Percentiles rank a stretch among this genome's conserved stretches.
These are phyloP conservation scores for Aspergillus vadensis DNA, from an alignment of 2,329 filamentous ascomycete species.

Conservation along the genomic window DNA sequence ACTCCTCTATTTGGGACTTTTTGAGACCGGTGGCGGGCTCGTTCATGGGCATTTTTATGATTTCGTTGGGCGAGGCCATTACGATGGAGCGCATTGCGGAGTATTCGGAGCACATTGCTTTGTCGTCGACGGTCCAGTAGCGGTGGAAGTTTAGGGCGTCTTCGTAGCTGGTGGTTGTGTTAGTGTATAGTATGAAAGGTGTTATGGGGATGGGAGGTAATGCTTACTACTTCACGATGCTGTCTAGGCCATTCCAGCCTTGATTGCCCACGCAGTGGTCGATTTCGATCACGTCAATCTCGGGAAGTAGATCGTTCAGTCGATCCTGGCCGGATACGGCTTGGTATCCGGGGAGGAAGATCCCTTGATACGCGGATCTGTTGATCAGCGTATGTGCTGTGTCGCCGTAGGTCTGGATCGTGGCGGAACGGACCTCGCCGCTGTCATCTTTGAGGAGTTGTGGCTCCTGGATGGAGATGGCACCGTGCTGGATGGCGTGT, in stretches of 20 bases:
- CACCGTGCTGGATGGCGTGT: conserved; percentile 59
- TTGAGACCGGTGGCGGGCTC: conserved; percentile 84
- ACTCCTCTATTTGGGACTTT: conserved; percentile 89
- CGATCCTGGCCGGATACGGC: conserved; percentile 50
- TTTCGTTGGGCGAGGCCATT: conserved; percentile 76
- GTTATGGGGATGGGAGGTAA: too few species aligned
- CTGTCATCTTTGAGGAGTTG: background rate
- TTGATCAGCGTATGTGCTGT: conserved; percentile 85
- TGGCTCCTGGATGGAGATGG: conserved; percentile 15
- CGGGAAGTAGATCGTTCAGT: conserved; percentile 54
- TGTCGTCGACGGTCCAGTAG: conserved; percentile 93
- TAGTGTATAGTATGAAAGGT: background rate
- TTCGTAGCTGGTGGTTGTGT: conserved; percentile 62
- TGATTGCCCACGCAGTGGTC: conserved; percentile 97
- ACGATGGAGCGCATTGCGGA: conserved; percentile 82
- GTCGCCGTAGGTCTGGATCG: conserved; percentile 83
- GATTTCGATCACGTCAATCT: conserved; percentile 69
- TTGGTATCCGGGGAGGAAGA: conserved; percentile 77
- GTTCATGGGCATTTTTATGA: conserved; percentile 97
- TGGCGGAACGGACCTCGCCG: conserved; percentile 67
- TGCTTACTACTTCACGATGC: conserved; percentile 55
- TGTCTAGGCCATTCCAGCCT: conserved; percentile 79
- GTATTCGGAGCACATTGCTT: conserved; percentile 84
- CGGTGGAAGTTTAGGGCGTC: conserved; percentile 84
- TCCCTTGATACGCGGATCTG: conserved; percentile 65